Evolutionary conservation across 768 basidiomycete species (phyloP), one percentile per base, ranked within the genome.

Genomic region (Rhodosporidiobolus sp.): DNA sequence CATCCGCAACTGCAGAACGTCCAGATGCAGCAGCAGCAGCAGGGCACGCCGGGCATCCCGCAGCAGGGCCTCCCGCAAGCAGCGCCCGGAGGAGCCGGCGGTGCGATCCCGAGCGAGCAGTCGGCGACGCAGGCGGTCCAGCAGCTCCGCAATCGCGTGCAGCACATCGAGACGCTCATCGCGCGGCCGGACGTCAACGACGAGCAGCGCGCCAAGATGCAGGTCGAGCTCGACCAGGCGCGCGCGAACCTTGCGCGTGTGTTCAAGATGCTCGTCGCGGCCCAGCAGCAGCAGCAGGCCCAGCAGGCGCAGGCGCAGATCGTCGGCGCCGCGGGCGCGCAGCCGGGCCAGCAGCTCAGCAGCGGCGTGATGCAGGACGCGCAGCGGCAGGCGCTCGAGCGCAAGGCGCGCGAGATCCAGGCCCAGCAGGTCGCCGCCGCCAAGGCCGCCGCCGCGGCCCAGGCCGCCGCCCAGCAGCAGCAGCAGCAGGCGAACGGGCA

Each of bases 201-300:
- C 19, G 74, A 75, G 45, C 74, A 75, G 54, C 56, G 74, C 14
- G 28, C 35, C 24, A 75, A 72, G 67, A 67, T 69, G 56, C 70
- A 75, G 54, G 24, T 46, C 59, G 74, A 75, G 48, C 60, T 75
- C 32, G 74, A 72, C 16, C 53, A 55, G n/a, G 70, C 74, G 26
- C 52, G 64, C 22, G n/a, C 63, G 26, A 72, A 75, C 69, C 52
- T 75, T 30, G 32, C 61, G 9, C 64, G 67, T 52, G 74, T 75
- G 46, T 38, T 75, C 60, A 72, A 72, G 56, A 71, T 72, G 66
- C 56, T 75, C 11, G 28, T 73, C 24, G 67, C 72, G 2, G 72
- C 72, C 28, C 72, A 73, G 60, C 63, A 60, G 20, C 70, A 71
- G 30, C 70, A 67, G 43, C 65, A 65, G n/a, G 50, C 56, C 22